Evolutionary conservation across 371 early-diverging fungal genomes (phyloP).

Genomic region (Mucor indicus): DNA sequence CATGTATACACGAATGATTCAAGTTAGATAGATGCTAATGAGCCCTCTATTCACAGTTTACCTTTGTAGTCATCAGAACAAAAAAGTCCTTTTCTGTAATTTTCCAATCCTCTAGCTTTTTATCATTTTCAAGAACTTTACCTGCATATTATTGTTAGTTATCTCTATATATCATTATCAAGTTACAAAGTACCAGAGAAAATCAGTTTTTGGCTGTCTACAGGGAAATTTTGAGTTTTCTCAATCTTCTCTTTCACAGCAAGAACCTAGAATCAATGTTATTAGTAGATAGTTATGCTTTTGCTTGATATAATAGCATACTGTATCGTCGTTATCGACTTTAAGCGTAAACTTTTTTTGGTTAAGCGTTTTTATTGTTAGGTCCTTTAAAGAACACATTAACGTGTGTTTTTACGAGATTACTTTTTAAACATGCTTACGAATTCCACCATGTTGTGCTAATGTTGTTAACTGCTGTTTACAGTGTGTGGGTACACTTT

Average conservation of each 20-base stretch:
- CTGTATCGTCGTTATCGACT: slow-evolving; percentile 73
- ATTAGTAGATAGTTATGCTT: neutral
- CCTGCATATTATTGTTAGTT: slow-evolving; percentile 46
- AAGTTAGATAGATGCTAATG: too few relatives aligned
- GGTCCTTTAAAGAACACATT: slow-evolving; percentile 57
- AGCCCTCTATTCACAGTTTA: slow-evolving; percentile 26
- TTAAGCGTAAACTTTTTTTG: slow-evolving; percentile 81
- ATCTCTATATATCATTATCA: too few relatives aligned
- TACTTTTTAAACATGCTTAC: too few relatives aligned
- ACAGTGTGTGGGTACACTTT: too few relatives aligned
- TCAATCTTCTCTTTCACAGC: slow-evolving; percentile 80
- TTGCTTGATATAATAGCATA: slow-evolving; percentile 20
- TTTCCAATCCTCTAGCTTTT: slow-evolving; percentile 72
- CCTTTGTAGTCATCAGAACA: slow-evolving; percentile 94
- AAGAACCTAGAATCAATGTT: slow-evolving; percentile 43
- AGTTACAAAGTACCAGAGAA: slow-evolving; percentile 63
- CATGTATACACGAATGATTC: too few relatives aligned
- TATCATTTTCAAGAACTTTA: slow-evolving; percentile 83
- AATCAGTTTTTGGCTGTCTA: slow-evolving; percentile 82
- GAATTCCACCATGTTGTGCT: too few relatives aligned
- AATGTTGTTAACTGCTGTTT: too few relatives aligned
- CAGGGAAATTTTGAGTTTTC: slow-evolving; percentile 64
- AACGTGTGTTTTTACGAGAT: too few relatives aligned
- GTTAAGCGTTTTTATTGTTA: slow-evolving; percentile 89
- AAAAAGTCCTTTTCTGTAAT: slow-evolving; percentile 90